A percentile compares a stretch with the other conserved stretches of the same genome.
These are phyloP conservation scores for Apiotrichum montevideense DNA, from an alignment of 1,284 basidiomycete species.

Conservation along the genomic window DNA sequence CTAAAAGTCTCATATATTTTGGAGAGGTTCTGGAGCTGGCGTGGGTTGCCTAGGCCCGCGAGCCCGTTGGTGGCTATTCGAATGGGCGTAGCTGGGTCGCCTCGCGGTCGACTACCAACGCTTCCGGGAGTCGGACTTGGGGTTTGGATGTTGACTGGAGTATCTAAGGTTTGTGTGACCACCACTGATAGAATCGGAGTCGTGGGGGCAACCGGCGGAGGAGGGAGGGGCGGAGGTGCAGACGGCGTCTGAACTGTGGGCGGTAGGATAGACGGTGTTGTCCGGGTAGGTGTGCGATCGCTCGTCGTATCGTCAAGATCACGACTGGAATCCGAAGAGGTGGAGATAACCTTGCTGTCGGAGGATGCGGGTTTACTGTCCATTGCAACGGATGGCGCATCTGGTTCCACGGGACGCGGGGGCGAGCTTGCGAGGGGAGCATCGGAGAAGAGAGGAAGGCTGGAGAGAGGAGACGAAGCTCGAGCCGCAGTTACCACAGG, in stretches of 20 bases:
- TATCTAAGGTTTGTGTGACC: not conserved
- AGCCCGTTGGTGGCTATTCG: slow-evolving; percentile 15
- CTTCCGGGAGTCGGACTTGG: slow-evolving; percentile 7
- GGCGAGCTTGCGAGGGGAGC: too few relatives aligned
- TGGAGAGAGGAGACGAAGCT: too few relatives aligned
- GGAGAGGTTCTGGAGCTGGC: slow-evolving; percentile 28
- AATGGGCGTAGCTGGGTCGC: slow-evolving; percentile 27
- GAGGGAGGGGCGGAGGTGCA: not conserved
- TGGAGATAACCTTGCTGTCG: too few relatives aligned
- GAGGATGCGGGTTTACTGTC: too few relatives aligned
- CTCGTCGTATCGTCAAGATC: too few relatives aligned
- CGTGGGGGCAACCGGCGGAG: not conserved
- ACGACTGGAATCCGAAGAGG: too few relatives aligned
- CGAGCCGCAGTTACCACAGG: too few relatives aligned
- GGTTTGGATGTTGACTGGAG: slow-evolving; percentile 5
- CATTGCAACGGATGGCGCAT: too few relatives aligned
- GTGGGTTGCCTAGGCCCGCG: slow-evolving; percentile 9
- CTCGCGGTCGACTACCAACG: slow-evolving; percentile 22
- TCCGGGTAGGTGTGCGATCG: not conserved
- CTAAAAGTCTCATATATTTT: slow-evolving; percentile 25
- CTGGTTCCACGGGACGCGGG: too few relatives aligned
- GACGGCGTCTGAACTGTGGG: slow-evolving; percentile 11
- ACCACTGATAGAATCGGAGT: too few relatives aligned
- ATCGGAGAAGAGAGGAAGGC: too few relatives aligned
- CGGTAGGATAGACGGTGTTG: not conserved